Conservation (phyloP, 2,329 filamentous ascomycete species). For the Fusarium sp. region DNA sequence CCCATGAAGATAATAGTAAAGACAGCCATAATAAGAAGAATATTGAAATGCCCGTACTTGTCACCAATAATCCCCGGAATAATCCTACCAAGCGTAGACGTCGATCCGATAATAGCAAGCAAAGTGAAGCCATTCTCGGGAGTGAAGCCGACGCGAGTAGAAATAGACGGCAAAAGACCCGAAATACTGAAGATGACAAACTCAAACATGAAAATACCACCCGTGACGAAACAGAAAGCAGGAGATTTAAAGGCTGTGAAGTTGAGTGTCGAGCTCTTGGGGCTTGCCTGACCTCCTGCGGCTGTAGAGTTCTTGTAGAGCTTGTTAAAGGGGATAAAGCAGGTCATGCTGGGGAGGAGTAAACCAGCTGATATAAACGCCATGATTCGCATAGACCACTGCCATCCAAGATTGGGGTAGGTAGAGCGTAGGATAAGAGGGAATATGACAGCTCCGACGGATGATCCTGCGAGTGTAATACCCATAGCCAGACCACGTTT, state of each 20-base stretch:
- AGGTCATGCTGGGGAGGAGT: conserved; percentile 48
- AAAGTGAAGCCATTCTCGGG: conserved; percentile 57
- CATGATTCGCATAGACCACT: conserved; percentile 51
- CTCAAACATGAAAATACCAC: conserved; percentile 59
- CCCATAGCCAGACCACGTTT: conserved; percentile 46
- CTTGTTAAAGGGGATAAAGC: conserved; percentile 50
- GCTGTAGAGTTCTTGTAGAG: conserved; percentile 21
- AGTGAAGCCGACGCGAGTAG: conserved; percentile 51
- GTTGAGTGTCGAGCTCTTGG: conserved; percentile 49
- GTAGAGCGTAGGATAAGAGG: conserved; percentile 51
- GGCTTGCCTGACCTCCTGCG: conserved; percentile 4
- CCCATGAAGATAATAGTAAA: conserved; percentile 57
- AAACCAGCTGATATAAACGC: conserved; percentile 47
- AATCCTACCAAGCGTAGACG: conserved; percentile 57
- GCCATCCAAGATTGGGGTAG: conserved; percentile 49
- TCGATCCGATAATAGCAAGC: conserved; percentile 58
- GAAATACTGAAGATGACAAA: conserved; percentile 62
- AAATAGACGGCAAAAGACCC: conserved; percentile 60
- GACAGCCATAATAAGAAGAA: conserved; percentile 35
- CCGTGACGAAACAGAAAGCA: conserved; percentile 56
- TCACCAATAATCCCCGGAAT: conserved; percentile 59
- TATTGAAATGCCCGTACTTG: conserved; percentile 58
- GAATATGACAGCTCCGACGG: conserved; percentile 50
- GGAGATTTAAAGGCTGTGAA: conserved; percentile 55
- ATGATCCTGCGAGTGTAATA: conserved; percentile 43